Conservation (phyloP, 164 flowering plant genomes). For the Dillenia suffruticosa region DNA sequence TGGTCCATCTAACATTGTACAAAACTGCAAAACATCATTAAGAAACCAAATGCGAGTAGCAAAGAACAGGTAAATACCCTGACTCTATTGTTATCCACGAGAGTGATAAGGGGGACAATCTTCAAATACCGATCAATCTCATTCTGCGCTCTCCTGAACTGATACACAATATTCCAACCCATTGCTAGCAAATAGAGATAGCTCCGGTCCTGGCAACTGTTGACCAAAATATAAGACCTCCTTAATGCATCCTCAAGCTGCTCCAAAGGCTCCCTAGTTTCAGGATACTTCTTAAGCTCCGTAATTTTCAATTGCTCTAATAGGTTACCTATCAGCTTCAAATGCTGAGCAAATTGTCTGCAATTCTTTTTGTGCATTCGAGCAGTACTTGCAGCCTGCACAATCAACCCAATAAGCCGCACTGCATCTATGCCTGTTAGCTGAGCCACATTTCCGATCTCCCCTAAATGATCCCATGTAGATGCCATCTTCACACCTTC, state of each 20-base stretch:
- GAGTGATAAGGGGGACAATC: slow-evolving; percentile 84
- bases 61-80: slow-evolving; percentile 42
- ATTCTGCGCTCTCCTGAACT: slow-evolving; percentile 82
- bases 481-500: slow-evolving; percentile 31
- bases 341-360: slow-evolving; percentile 83
- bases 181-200: slow-evolving; percentile 86
- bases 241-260: slow-evolving; percentile 92
- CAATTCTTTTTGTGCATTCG: slow-evolving; percentile 96
- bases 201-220: slow-evolving; percentile 91
- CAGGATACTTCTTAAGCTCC: slow-evolving; percentile 87
- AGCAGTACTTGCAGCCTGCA: slow-evolving; percentile 83
- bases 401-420: slow-evolving; percentile 69
- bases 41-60: neutral
- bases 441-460: slow-evolving; percentile 74
- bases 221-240: slow-evolving; percentile 75
- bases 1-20: too few species aligned
- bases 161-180: slow-evolving; percentile 98
- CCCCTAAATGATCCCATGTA: slow-evolving; percentile 71
- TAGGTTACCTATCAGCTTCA: slow-evolving; percentile 89
- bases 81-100: slow-evolving; percentile 85
- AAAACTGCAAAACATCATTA: neutral
- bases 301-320: slow-evolving; percentile 83
- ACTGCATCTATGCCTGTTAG: slow-evolving; percentile 81
- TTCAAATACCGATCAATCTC: slow-evolving; percentile 87
- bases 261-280: slow-evolving; percentile 91